These are phyloP conservation scores for Monilinia fructicola DNA, from an alignment of 2,329 filamentous ascomycete species.

Conservation along the genomic window DNA sequence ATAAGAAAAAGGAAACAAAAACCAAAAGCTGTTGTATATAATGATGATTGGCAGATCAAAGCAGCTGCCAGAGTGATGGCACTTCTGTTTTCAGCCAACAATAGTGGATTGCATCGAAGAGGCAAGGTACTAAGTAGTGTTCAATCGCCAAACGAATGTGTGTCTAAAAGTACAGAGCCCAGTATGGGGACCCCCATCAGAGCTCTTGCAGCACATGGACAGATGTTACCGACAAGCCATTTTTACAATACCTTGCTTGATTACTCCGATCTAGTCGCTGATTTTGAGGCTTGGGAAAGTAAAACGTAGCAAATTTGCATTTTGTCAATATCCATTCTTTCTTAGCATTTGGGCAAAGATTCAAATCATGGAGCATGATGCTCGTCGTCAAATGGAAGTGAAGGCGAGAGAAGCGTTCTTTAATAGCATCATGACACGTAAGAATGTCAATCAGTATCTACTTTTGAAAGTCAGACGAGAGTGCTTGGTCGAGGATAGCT, in stretches of 20 bases:
- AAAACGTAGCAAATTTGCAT: constrained; percentile 73
- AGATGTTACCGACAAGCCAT: constrained; percentile 74
- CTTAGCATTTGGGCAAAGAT: constrained; percentile 92
- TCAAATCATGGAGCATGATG: constrained; percentile 84
- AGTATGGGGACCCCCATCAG: constrained; percentile 19
- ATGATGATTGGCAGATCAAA: constrained; percentile 86
- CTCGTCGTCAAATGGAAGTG: constrained; percentile 82
- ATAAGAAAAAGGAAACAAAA: constrained; percentile 60
- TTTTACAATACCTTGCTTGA: constrained; percentile 89
- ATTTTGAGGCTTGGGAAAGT: constrained; percentile 86
- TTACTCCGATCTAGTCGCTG: constrained; percentile 77
- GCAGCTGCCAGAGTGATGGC: constrained; percentile 78
- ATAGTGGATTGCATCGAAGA: constrained; percentile 47
- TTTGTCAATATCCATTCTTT: constrained; percentile 91
- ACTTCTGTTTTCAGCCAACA: constrained; percentile 80
- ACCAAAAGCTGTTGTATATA: constrained; percentile 61
- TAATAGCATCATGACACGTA: constrained; percentile 76
- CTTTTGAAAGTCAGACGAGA: constrained; percentile 76
- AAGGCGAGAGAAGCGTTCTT: constrained; percentile 90
- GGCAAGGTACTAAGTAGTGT: constrained; percentile 39
- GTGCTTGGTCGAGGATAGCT: constrained; percentile 83
- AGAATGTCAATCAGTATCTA: constrained; percentile 73
- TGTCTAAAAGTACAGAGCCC: constrained; percentile 12
- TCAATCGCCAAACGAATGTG: constrained; percentile 34
- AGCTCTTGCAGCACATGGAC: constrained; percentile 53